Conservation (phyloP, 2,329 filamentous ascomycete genomes). For the Talaromyces sp. region DNA sequence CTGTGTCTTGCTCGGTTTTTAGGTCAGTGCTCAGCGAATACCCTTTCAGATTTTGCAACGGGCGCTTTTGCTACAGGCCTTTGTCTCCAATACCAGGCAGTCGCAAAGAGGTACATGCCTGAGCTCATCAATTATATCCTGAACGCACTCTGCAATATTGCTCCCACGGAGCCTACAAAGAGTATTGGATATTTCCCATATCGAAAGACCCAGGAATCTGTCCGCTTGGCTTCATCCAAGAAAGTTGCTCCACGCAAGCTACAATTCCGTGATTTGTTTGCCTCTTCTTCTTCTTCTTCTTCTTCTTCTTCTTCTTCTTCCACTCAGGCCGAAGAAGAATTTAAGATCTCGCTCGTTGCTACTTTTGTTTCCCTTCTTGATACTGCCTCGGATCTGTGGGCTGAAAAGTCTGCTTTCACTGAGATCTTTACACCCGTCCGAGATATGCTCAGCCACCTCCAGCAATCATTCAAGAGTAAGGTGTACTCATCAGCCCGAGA, state of each 20-base stretch:
- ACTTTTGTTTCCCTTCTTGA: slow-evolving; percentile 68
- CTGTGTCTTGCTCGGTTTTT: slow-evolving; percentile 83
- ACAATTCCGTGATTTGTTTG: slow-evolving; percentile 60
- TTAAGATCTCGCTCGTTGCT: slow-evolving; percentile 63
- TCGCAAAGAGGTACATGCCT: slow-evolving; percentile 85
- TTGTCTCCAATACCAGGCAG: slow-evolving; percentile 76
- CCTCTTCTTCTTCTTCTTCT: slow-evolving; percentile 17
- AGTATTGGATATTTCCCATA: slow-evolving; percentile 62
- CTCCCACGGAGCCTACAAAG: slow-evolving; percentile 56
- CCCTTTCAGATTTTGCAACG: slow-evolving; percentile 66
- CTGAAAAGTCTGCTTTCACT: slow-evolving; percentile 69
- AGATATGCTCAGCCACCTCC: slow-evolving; percentile 64
- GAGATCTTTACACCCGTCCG: slow-evolving; percentile 75
- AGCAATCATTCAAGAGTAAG: slow-evolving; percentile 55
- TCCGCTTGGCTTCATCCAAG: slow-evolving; percentile 51
- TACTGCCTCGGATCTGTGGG: slow-evolving; percentile 72
- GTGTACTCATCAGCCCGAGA: slow-evolving; percentile 46
- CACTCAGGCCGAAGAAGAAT: slow-evolving; percentile 36
- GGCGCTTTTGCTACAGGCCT: slow-evolving; percentile 81
- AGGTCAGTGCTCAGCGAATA: slow-evolving; percentile 71
- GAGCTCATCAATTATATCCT: slow-evolving; percentile 82
- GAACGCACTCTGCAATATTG: slow-evolving; percentile 70
- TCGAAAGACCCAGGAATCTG: slow-evolving; percentile 57
- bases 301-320: slow-evolving; percentile 18
- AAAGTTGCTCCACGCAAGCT: slow-evolving; percentile 54